These are phyloP conservation scores for Pseudognaphalium luteoalbum DNA, from an alignment of 129 eudicot genomes.

Conservation along the genomic window DNA sequence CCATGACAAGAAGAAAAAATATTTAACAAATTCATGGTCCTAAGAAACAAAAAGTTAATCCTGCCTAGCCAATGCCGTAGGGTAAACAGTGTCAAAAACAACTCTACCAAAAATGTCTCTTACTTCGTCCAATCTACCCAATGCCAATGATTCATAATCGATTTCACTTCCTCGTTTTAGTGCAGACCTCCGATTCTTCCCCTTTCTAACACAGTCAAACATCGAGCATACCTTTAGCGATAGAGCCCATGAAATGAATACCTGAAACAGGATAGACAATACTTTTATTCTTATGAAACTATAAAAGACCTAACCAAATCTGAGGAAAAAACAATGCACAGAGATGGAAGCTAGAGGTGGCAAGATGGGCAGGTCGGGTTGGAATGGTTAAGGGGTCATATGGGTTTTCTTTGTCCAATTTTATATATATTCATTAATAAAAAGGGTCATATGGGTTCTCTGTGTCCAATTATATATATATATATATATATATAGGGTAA, in stretches of 20 bases:
- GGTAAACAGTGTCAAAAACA: constrained; percentile 74
- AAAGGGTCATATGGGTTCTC: no score
- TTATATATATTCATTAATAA: no score
- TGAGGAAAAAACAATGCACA: neutral
- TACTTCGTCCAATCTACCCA: constrained; percentile 66
- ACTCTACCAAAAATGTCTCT: constrained; percentile 81
- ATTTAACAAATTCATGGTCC: neutral
- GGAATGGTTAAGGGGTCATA: neutral
- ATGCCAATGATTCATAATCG: constrained; percentile 63
- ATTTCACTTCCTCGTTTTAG: constrained; percentile 54
- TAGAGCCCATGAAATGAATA: constrained; percentile 56
- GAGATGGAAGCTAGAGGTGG: neutral
- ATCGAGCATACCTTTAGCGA: constrained; percentile 38
- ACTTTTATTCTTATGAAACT: neutral
- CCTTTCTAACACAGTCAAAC: constrained; percentile 51
- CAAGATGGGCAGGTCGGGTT: neutral
- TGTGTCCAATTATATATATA: no score
- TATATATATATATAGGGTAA: no score
- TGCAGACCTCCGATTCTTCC: constrained; percentile 46
- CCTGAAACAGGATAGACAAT: constrained; percentile 28
- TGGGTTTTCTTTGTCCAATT: no score
- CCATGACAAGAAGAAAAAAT: constrained; percentile 4
- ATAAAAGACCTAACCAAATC: neutral
- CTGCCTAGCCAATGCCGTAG: constrained; percentile 28
- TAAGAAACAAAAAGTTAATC: neutral